Conservation (phyloP, 305 asterid genomes). For the Monarda citriodora region DNA sequence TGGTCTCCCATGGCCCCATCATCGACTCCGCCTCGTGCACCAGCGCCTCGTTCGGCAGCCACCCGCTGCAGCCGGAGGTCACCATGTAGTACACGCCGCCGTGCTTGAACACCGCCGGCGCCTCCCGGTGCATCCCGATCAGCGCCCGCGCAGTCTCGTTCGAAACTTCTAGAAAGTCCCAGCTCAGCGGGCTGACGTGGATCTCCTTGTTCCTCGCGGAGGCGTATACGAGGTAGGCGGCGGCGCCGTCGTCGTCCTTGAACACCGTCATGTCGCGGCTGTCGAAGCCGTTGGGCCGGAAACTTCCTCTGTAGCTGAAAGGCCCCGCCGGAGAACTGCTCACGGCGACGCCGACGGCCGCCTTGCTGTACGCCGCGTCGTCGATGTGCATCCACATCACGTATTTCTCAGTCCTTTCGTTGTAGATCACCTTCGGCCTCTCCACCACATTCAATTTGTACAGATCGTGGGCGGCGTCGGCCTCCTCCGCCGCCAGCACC, state of each 20-base stretch:
- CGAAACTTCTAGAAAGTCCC: too few species aligned
- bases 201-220: conserved; percentile 90
- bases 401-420: conserved; percentile 60
- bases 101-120: conserved; percentile 90
- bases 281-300: conserved; percentile 90
- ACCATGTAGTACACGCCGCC: conserved; percentile 88
- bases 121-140: conserved; percentile 98
- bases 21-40: conserved; percentile 87
- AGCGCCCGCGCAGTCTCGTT: too few species aligned
- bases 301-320: too few species aligned
- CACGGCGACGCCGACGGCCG: conserved; percentile 77
- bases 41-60: conserved; percentile 97
- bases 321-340: conserved; percentile 80
- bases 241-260: conserved; percentile 82
- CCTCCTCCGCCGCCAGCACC: conserved; percentile 41
- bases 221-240: conserved; percentile 93
- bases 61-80: conserved; percentile 97
- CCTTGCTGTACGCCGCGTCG: conserved; percentile 89
- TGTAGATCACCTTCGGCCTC: conserved; percentile 95
- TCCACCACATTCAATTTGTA: conserved; percentile 84
- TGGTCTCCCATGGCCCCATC: conserved; percentile 94
- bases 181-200: conserved; percentile 73
- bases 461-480: conserved; percentile 58
- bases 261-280: conserved; percentile 98
- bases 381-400: conserved; percentile 99